Percentiles rank a stretch among this genome's conserved stretches.
phyloP scores from a whole-genome alignment of 495 filamentous ascomycete genomes.

The Aspergillus panamensis region DNA sequence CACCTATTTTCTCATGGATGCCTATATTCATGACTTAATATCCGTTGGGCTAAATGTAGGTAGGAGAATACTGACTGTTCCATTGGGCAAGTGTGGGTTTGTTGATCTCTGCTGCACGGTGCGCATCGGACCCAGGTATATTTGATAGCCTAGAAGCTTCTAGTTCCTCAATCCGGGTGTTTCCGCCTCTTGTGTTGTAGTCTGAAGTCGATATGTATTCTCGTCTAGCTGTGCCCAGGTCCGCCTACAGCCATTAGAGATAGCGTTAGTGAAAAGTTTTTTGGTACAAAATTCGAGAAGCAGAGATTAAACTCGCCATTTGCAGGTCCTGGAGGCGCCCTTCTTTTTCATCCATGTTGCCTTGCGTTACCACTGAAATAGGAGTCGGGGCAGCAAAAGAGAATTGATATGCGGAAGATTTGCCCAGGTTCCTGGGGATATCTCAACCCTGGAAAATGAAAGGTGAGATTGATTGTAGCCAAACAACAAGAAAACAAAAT shows the following conservation, averaged over 20 bases:
- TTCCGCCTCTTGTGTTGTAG: neutral
- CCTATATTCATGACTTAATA: constrained; percentile 21
- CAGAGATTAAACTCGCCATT: constrained; percentile 23
- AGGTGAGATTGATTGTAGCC: no score
- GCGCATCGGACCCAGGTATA: constrained; percentile 21
- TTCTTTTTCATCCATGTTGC: constrained; percentile 6
- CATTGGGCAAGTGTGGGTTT: constrained; percentile 24
- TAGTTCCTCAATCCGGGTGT: constrained; percentile 17
- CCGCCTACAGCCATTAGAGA: constrained; percentile 22
- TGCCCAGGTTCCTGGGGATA: no score
- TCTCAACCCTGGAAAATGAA: no score
- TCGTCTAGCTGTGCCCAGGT: constrained; percentile 35
- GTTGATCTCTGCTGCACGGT: constrained; percentile 20
- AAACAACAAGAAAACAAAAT: no score
- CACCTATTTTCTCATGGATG: constrained; percentile 24
- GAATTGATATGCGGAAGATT: no score
- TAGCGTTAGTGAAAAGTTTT: neutral
- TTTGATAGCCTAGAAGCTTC: constrained; percentile 27
- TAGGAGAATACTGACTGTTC: constrained; percentile 27
- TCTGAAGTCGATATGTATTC: constrained; percentile 34
- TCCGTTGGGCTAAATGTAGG: neutral
- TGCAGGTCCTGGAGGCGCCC: constrained; percentile 30
- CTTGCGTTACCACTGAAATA: neutral
- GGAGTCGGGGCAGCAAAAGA: no score
- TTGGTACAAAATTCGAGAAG: neutral